Percentiles rank a stretch among this genome's conserved stretches.
These are phyloP conservation scores for Colletotrichum cordylinicola DNA, from an alignment of 2,329 filamentous ascomycete species.

Conservation along the genomic window DNA sequence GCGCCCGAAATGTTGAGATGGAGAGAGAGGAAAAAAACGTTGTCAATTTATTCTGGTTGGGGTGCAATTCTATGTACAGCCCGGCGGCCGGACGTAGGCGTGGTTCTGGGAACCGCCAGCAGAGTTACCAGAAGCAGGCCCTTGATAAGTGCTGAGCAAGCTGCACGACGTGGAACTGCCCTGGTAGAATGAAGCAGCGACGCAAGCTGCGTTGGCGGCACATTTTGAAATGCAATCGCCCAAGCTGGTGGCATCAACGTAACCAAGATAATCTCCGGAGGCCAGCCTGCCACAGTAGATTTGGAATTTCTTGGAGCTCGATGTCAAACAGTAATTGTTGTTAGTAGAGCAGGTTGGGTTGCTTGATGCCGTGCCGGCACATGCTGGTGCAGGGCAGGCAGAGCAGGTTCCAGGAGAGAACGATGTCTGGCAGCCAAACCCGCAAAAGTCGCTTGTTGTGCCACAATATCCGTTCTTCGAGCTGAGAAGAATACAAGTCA, in stretches of 20 bases:
- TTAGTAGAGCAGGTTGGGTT: constrained; percentile 1
- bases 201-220: background rate
- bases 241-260: background rate
- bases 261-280: background rate
- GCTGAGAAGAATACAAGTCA: background rate
- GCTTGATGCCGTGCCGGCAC: background rate
- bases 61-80: background rate
- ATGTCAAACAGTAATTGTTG: constrained; percentile 3
- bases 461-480: constrained; percentile 23
- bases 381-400: background rate
- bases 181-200: constrained; percentile 9
- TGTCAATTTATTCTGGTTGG: background rate
- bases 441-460: constrained; percentile 22
- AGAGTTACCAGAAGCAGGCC: constrained; percentile 1
- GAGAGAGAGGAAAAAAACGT: background rate
- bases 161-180: background rate
- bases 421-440: constrained; percentile 10
- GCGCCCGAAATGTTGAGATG: background rate
- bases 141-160: background rate
- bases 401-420: background rate
- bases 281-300: constrained; percentile 9
- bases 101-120: constrained; percentile 5
- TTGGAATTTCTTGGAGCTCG: constrained; percentile 10
- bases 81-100: background rate
- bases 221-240: constrained; percentile 15